Evolutionary conservation across 208 protist species (phyloP), one percentile per base, ranked within the genome.

Genomic region (Herpetomonas tarakana): DNA sequence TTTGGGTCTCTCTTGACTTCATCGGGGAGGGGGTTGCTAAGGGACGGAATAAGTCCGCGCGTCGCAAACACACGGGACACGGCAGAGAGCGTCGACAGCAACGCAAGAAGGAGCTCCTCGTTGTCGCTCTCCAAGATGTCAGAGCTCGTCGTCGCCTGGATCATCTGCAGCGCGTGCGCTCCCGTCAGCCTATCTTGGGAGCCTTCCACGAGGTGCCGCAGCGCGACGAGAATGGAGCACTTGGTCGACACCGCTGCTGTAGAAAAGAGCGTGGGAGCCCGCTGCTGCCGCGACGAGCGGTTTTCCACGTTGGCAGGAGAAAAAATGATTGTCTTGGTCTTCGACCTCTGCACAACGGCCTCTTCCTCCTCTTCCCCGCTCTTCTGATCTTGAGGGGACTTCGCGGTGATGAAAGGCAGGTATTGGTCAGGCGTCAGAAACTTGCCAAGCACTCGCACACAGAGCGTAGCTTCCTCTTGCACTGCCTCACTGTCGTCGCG

Each of bases 391-490:
- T 30, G 16, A 2, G 35, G 3, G 11, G 55, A 39, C 50, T 86
- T 80, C 12, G 80, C 66, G 28, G 88, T 91, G 11, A 96, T 53
- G 74, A 96, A 91, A 0, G 91, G 91, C 3, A 96, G 45, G 44
- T 96, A 96, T 56, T 96, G 87, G 19, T 86, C 79, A n/a, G 91
- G 91, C 39, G 79, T 89, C n/a, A 94, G 52, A 56, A 93, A 93
- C 62, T 94, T 92, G 22, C 83, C 85, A 9, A 96, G 50, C 39
- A 96, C 60, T 65, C 91, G 75, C 22, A 93, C 63, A 56, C 87
- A 96, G 45, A 92, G 60, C 19, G 64, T 45, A 25, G 91, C 82
- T 58, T 94, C 87, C 31, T 75, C 51, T 30, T 68, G 57, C 55
- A 96, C 83, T 19, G 85, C 81, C 25, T 75, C 61, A 28, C 81